Evolutionary conservation across 2,329 filamentous ascomycete species (phyloP), one percentile per base, ranked within the genome.

Genomic region (Penicillium sp.): DNA sequence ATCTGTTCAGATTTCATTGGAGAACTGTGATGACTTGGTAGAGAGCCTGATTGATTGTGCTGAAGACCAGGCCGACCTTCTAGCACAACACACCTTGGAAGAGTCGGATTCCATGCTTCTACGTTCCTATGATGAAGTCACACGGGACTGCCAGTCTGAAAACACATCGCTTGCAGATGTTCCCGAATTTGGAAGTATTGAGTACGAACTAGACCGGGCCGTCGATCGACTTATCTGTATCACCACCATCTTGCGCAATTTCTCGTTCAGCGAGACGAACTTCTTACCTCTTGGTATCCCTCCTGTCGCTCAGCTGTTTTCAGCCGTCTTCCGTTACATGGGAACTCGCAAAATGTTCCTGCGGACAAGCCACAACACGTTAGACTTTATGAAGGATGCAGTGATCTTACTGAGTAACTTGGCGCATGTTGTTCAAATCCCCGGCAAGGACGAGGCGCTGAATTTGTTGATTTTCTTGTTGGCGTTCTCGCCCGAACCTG

Each of bases 341-440:
- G 94, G 93, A 31, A 97, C 93, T 4, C 88, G 92, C 15, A 91
- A 91, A 66, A 90, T 93, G 82, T 83, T 97, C 31, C 78, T 97
- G 42, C 86, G 91, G 39, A 91, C 87, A 4, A 84, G 94, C 64
- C 82, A 84, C 69, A 96, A 97, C 75, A 94, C 90, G 0, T 80
- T 97, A 64, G 94, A 99, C 74, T 93, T 97, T 68, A 96, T 97
- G 90, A 99, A 99, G 77, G 94, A 99, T 73, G 81, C 92, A 31
- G 86, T 97, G 57, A 88, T 91, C 17, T 86, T 96, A 64, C 81
- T 99, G 54, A 97, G 93, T 56, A 97, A 99, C 73, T 86, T 96
- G 48, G 87, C 92, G 8, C 86, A 90, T 47, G 84, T 86, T 10
- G 84, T 97, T 52, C 89, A 93, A 69, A 81, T 99, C 39, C 89